Evolutionary conservation across 2,329 filamentous ascomycete genomes (phyloP).

Genomic region (Alternaria viburni): DNA sequence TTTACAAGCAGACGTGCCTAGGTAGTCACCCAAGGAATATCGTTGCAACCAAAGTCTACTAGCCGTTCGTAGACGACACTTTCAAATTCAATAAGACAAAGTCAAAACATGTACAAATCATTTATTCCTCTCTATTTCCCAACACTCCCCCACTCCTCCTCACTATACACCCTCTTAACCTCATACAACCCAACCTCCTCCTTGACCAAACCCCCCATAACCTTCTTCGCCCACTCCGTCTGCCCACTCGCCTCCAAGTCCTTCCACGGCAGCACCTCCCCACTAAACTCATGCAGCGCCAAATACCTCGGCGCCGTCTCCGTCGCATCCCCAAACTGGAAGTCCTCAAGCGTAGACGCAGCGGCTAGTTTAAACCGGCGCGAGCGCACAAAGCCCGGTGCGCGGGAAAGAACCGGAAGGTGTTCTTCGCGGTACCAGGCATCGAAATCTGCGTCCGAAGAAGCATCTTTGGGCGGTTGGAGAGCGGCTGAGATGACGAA

Average conservation of each 20-base stretch:
- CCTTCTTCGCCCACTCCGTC: conserved; percentile 32
- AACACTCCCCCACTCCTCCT: conserved; percentile 16
- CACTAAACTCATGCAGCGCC: conserved; percentile 33
- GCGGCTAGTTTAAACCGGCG: conserved; percentile 24
- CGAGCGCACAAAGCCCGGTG: conserved; percentile 27
- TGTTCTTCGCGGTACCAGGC: conserved; percentile 32
- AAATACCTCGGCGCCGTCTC: conserved; percentile 22
- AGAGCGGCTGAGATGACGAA: conserved; percentile 21
- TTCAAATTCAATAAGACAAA: neutral
- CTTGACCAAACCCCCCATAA: conserved; percentile 18
- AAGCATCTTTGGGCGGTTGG: conserved; percentile 6
- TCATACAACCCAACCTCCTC: conserved; percentile 28
- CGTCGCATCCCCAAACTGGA: conserved; percentile 15
- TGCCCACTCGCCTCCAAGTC: conserved; percentile 18
- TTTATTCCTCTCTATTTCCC: neutral
- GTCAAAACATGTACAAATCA: neutral
- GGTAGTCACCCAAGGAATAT: neutral
- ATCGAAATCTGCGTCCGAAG: conserved; percentile 22
- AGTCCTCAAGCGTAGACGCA: conserved; percentile 26
- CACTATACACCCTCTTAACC: conserved; percentile 22
- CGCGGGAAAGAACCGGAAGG: conserved; percentile 8
- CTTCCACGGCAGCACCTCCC: conserved; percentile 24
- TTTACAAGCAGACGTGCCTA: neutral
- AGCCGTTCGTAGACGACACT: neutral
- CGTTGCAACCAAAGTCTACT: neutral